phyloP scores from a whole-genome alignment of 208 protist genomes.

The Trypanosoma rangeli region DNA sequence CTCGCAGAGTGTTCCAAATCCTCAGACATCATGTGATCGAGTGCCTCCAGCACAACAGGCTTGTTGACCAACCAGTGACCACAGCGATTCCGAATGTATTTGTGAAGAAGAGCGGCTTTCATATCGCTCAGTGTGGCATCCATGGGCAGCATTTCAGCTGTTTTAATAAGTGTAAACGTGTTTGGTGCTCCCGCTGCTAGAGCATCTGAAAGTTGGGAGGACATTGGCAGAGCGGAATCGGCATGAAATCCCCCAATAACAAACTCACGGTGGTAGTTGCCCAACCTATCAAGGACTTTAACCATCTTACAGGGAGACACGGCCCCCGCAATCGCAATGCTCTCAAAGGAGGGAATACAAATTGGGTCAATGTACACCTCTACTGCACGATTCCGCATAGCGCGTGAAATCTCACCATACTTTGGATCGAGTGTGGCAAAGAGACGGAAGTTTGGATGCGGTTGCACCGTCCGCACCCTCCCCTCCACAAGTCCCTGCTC shows the following conservation, averaged over 20 bases:
- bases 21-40: constrained; percentile 28
- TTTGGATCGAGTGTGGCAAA: constrained; percentile 98
- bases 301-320: constrained; percentile 10
- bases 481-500: constrained; percentile 96
- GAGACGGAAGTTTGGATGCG: constrained; percentile 98
- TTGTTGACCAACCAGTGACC: constrained; percentile 66
- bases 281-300: constrained; percentile 33
- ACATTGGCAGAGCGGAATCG: constrained; percentile 48
- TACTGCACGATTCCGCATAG: constrained; percentile 99
- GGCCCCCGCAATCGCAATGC: constrained; percentile 24
- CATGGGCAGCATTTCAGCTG: constrained; percentile 46
- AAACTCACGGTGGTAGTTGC: constrained; percentile 77
- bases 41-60: constrained; percentile 35
- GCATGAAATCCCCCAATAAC: constrained; percentile 65
- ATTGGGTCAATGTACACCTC: constrained; percentile 94
- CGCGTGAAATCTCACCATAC: constrained; percentile 98
- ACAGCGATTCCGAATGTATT: constrained; percentile 84
- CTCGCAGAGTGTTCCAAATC: not conserved
- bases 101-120: constrained; percentile 47
- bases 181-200: constrained; percentile 78
- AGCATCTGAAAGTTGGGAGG: constrained; percentile 61
- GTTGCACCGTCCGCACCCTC: constrained; percentile 89
- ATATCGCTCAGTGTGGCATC: constrained; percentile 27
- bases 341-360: constrained; percentile 75
- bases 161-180: constrained; percentile 79